Base-by-base conservation (phyloP, 1,284 basidiomycete species). In the Cutaneotrichosporon sp. region DNA sequence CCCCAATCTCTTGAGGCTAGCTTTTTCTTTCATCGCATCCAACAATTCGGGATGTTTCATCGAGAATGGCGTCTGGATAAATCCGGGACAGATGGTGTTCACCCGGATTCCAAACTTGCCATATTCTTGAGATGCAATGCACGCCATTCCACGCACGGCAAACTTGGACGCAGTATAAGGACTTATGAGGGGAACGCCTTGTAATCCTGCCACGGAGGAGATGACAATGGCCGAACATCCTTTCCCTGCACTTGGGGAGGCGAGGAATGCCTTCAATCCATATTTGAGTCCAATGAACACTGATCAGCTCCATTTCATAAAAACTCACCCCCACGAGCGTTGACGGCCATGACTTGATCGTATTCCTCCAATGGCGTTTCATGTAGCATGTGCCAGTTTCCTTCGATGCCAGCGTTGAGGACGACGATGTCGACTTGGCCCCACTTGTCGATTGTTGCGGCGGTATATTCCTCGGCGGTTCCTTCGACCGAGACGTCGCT, bases 91-190 rank as follows among this genome's bases (percentile, higher is more conserved):
- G 34, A 76, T 64, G 3, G 66, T 58, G 60, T 76, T 76, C 8
- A 74, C 68, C 5, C 75, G 65, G 57, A 76, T 71, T 0, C 73
- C 70, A 9, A 57, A 34, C 26, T 64, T 66, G 1, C 69, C 74
- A 11, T 70, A 61, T 53, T 75, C 73, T 32, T 69, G 67, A 1
- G 73, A 69, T 4, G 68, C 72, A 1, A 65, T 66, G 0, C 65
- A 58, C 62, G 68, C 67, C 11, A 75, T 62, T 4, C 73, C 73
- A 1, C 73, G 63, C 0, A 75, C 60, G 9, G 72, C 73, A n/a
- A 73, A 74, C 55, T 74, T 75, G 26, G 70, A 70, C 1, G 71
- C 65, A 0, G 65, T 30, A 58, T 75, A 75, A 0, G 72, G 66
- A 9, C 66, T 59, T 6, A 67, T 60, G 2, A 61, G 61, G 7